Conservation (phyloP, 1,139 yeast species). For the Sugiyamaella japonica region DNA sequence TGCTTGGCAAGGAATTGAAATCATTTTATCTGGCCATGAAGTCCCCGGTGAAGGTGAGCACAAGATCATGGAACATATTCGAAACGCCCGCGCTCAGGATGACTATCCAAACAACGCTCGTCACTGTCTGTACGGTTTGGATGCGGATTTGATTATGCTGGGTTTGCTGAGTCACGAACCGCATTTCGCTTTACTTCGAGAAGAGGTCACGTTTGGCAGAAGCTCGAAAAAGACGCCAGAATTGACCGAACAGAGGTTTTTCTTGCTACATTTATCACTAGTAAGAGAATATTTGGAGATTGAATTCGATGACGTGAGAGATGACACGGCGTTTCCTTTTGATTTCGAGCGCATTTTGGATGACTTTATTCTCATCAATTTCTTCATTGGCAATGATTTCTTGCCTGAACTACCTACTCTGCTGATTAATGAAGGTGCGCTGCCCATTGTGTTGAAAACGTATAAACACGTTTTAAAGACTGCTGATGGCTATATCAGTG, state of each 20-base stretch:
- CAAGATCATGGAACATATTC: conserved; percentile 90
- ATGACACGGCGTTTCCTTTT: conserved; percentile 61
- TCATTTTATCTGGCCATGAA: conserved; percentile 89
- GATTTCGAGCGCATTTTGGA: conserved; percentile 88
- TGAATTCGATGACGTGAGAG: conserved; percentile 74
- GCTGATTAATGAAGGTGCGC: conserved; percentile 92
- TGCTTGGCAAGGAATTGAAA: conserved; percentile 84
- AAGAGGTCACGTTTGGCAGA: conserved; percentile 87
- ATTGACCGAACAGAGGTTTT: conserved; percentile 78
- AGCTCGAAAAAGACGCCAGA: conserved; percentile 51
- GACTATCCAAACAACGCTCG: conserved; percentile 85
- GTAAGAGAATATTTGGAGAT: conserved; percentile 87
- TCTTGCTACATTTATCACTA: conserved; percentile 76
- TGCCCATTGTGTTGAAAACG: conserved; percentile 82
- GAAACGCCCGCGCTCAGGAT: conserved; percentile 81
- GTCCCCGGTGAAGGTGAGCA: conserved; percentile 99
- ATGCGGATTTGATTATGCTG: conserved; percentile 95
- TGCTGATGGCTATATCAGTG: conserved; percentile 83
- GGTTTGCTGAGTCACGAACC: conserved; percentile 97
- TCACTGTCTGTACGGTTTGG: conserved; percentile 95
- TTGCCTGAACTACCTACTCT: conserved; percentile 96
- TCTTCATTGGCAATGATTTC: conserved; percentile 97
- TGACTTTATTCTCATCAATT: conserved; percentile 88
- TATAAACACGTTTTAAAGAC: conserved; percentile 77
- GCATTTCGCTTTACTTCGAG: conserved; percentile 90